Percentiles rank a stretch among this genome's conserved stretches.
These are phyloP conservation scores for Backusella liffmaniae DNA, from an alignment of 192 early-diverging fungal species.

Conservation along the genomic window DNA sequence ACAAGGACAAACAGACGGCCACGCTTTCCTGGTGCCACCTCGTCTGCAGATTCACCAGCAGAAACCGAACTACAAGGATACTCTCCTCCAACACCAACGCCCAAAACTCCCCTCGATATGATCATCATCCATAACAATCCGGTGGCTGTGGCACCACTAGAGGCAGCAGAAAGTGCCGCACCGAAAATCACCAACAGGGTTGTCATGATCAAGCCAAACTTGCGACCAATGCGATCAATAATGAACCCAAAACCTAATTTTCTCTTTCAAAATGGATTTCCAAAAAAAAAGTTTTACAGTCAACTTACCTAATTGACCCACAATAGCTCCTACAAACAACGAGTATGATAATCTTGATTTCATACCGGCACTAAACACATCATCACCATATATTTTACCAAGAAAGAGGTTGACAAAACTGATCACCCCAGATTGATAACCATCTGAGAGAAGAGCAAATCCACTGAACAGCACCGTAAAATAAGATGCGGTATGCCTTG, in stretches of 20 bases:
- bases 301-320: conserved; percentile 46
- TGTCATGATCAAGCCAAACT: conserved; percentile 47
- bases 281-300: not conserved
- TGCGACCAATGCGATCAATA: conserved; percentile 53
- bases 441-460: conserved; percentile 50
- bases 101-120: conserved; percentile 41
- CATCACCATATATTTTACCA: conserved; percentile 40
- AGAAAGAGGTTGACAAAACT: conserved; percentile 48
- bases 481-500: not conserved
- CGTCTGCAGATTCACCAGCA: conserved; percentile 53
- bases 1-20: conserved; percentile 33
- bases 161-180: conserved; percentile 39
- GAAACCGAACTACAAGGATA: conserved; percentile 55
- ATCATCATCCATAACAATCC: conserved; percentile 51
- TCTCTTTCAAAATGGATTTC: no score
- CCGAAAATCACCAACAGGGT: conserved; percentile 50
- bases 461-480: conserved; percentile 36
- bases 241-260: conserved; percentile 41
- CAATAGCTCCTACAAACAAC: conserved; percentile 50
- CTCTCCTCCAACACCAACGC: conserved; percentile 49
- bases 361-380: conserved; percentile 35
- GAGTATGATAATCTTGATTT: conserved; percentile 47
- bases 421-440: conserved; percentile 55
- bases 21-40: conserved; percentile 39
- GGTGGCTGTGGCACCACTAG: conserved; percentile 37